Evolutionary conservation across 2,329 filamentous ascomycete species (phyloP).

Genomic region (Paecilomyces sp.): DNA sequence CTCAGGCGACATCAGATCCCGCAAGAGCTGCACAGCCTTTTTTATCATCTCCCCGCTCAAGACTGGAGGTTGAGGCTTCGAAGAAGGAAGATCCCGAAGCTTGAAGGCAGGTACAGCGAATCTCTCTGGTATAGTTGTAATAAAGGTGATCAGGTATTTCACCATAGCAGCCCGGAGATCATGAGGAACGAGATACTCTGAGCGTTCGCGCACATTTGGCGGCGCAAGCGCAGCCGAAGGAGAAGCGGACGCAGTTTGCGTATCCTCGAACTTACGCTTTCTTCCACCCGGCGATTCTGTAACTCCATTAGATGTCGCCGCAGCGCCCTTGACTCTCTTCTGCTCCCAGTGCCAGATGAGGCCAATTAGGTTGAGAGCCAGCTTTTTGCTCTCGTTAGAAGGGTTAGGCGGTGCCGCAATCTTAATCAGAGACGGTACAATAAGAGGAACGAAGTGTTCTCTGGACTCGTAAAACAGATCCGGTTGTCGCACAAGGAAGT

Average conservation of each 20-base stretch:
- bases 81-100: slow-evolving; percentile 48
- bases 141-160: slow-evolving; percentile 93
- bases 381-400: slow-evolving; percentile 84
- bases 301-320: slow-evolving; percentile 26
- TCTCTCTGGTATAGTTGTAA: slow-evolving; percentile 79
- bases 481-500: slow-evolving; percentile 88
- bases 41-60: slow-evolving; percentile 71
- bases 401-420: slow-evolving; percentile 73
- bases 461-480: slow-evolving; percentile 91
- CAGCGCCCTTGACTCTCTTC: slow-evolving; percentile 61
- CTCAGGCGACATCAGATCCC: slow-evolving; percentile 75
- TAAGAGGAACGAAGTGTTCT: slow-evolving; percentile 81
- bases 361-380: slow-evolving; percentile 83
- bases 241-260: slow-evolving; percentile 48
- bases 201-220: slow-evolving; percentile 41
- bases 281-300: slow-evolving; percentile 65
- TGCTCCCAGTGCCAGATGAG: slow-evolving; percentile 93
- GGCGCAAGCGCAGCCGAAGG: slow-evolving; percentile 44
- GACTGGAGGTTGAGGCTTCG: slow-evolving; percentile 44
- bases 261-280: slow-evolving; percentile 72
- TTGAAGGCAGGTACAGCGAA: slow-evolving; percentile 69
- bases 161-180: slow-evolving; percentile 71
- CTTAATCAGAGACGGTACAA: slow-evolving; percentile 83
- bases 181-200: slow-evolving; percentile 62
- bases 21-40: slow-evolving; percentile 73